A percentile compares a stretch with the other conserved stretches of the same genome.
phyloP scores from a whole-genome alignment of 116 monocot species.

The Cymodocea nodosa region DNA sequence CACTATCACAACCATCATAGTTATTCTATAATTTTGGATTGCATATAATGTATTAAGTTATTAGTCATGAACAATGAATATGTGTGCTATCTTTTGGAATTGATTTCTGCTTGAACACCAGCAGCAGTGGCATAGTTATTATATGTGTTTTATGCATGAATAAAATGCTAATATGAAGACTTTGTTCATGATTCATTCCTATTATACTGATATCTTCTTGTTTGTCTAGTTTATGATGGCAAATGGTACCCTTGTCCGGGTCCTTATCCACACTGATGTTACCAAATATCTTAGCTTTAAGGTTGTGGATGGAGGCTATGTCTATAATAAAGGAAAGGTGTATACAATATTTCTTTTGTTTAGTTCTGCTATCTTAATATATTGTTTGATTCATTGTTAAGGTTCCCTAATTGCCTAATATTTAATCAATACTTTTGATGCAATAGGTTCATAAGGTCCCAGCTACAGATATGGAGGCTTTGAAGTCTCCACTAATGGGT shows the following conservation, averaged over 20 bases:
- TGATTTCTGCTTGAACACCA: too few species aligned
- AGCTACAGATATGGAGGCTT: conserved; percentile 93
- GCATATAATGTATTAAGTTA: too few species aligned
- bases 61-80: too few species aligned
- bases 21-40: too few species aligned
- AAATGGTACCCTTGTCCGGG: conserved; percentile 83
- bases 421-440: neutral
- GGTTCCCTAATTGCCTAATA: neutral
- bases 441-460: conserved; percentile 88
- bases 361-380: neutral
- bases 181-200: too few species aligned
- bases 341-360: neutral
- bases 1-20: too few species aligned
- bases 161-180: too few species aligned
- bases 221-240: conserved; percentile 91
- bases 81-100: too few species aligned
- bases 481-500: conserved; percentile 95
- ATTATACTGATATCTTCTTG: neutral
- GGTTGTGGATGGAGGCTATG: conserved; percentile 90
- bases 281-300: conserved; percentile 94
- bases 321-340: conserved; percentile 95
- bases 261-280: conserved; percentile 89
- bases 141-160: too few species aligned
- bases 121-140: too few species aligned
- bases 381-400: neutral